These are phyloP conservation scores for Cyberlindnera euphorbiae DNA, from an alignment of 805 yeast species.

Conservation along the genomic window DNA sequence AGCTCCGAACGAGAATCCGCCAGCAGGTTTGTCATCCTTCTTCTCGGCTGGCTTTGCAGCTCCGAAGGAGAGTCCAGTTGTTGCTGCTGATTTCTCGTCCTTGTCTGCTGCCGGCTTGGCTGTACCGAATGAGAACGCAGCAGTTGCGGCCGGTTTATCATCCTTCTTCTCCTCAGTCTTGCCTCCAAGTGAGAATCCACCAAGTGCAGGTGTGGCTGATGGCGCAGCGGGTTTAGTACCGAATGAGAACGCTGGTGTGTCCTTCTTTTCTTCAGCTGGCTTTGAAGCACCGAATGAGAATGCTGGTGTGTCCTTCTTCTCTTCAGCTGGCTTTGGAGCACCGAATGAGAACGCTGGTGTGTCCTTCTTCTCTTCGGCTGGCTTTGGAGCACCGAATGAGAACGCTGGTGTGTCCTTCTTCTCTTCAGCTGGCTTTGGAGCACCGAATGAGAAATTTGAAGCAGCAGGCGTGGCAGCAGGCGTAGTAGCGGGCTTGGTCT, in stretches of 20 bases:
- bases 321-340: constrained; percentile 1
- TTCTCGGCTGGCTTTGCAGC: constrained; percentile 11
- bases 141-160: constrained; percentile 4
- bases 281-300: not conserved
- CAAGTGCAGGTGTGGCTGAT: not conserved
- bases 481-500: too few species aligned
- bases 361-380: constrained; percentile 11
- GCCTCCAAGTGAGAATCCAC: not conserved
- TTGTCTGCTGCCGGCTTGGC: constrained; percentile 9
- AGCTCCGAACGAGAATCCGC: constrained; percentile 20
- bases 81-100: constrained; percentile 1
- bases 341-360: not conserved
- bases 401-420: constrained; percentile 10
- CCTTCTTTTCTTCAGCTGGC: constrained; percentile 12
- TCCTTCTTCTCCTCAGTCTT: constrained; percentile 12
- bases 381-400: constrained; percentile 2
- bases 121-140: constrained; percentile 6
- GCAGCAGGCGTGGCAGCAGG: constrained; percentile 6
- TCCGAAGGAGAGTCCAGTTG: constrained; percentile 5
- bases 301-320: constrained; percentile 9
- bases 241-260: constrained; percentile 14
- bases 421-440: constrained; percentile 6
- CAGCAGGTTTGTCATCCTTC: constrained; percentile 11
- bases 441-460: constrained; percentile 27
- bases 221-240: constrained; percentile 13